A percentile compares a stretch with the other conserved stretches of the same genome.
These are phyloP conservation scores for Haplosporangium sp. DNA, from an alignment of 371 early-diverging fungal genomes.

Conservation along the genomic window DNA sequence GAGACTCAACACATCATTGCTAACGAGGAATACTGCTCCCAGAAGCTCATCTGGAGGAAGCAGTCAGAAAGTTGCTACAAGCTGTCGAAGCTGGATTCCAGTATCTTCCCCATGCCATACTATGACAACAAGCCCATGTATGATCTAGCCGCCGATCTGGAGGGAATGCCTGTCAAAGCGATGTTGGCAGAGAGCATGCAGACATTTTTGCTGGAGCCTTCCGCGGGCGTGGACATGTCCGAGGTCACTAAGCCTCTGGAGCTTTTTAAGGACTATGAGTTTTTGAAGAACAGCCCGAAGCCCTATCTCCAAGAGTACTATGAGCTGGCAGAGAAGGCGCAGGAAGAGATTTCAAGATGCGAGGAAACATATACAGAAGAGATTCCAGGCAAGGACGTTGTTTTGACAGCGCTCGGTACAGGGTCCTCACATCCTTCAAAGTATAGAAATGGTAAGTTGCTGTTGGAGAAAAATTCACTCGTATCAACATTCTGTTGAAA, in stretches of 20 bases:
- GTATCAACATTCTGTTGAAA: not conserved
- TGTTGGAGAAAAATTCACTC: not conserved
- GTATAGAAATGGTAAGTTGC: constrained; percentile 90
- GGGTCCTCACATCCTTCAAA: constrained; percentile 97
- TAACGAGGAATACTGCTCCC: constrained; percentile 65
- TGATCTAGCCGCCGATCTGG: constrained; percentile 21
- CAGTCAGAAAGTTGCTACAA: constrained; percentile 68
- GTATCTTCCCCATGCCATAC: constrained; percentile 75
- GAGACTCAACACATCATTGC: constrained; percentile 79
- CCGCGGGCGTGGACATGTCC: constrained; percentile 27
- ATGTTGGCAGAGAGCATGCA: constrained; percentile 48
- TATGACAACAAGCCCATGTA: constrained; percentile 61
- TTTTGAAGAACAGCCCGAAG: constrained; percentile 13
- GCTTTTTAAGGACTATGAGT: constrained; percentile 35
- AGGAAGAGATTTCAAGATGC: constrained; percentile 49
- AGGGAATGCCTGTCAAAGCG: constrained; percentile 28
- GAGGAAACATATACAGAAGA: not conserved
- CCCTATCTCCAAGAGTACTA: constrained; percentile 49
- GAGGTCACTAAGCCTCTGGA: constrained; percentile 21
- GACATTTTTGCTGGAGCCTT: constrained; percentile 55
- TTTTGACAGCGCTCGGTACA: constrained; percentile 90
- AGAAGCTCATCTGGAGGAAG: constrained; percentile 67
- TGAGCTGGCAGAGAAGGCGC: constrained; percentile 43
- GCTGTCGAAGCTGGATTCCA: constrained; percentile 66
- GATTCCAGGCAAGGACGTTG: constrained; percentile 64